phyloP scores from a whole-genome alignment of 768 basidiomycete genomes.

The Termitomyces titanicus region DNA sequence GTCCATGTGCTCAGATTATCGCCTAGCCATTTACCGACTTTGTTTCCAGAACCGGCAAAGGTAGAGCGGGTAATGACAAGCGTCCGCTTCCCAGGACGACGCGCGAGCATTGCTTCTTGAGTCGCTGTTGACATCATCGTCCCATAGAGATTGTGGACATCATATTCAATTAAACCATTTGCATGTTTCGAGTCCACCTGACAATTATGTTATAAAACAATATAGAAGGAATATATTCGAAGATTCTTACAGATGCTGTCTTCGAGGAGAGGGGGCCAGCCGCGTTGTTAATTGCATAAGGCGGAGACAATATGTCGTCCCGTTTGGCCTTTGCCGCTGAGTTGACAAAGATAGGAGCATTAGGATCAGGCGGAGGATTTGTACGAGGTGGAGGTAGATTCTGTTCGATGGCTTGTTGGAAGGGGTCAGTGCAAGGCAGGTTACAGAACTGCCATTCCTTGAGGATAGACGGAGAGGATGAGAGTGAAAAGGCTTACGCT shows the following conservation, averaged over 20 bases:
- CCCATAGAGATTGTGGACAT: constrained; percentile 66
- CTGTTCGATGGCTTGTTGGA: constrained; percentile 49
- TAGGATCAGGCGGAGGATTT: constrained; percentile 45
- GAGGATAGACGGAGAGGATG: neutral
- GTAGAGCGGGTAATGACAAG: constrained; percentile 73
- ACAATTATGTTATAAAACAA: neutral
- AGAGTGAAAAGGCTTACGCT: constrained; percentile 37
- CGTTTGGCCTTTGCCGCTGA: constrained; percentile 15
- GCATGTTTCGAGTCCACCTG: constrained; percentile 47
- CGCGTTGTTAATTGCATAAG: constrained; percentile 58
- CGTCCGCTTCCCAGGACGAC: constrained; percentile 57
- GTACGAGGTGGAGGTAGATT: constrained; percentile 52
- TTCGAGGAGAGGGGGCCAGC: constrained; percentile 48
- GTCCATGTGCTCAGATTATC: constrained; percentile 61
- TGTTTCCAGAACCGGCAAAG: constrained; percentile 62
- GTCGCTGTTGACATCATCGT: constrained; percentile 70
- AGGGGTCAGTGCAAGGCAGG: constrained; percentile 58
- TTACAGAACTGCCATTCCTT: constrained; percentile 49
- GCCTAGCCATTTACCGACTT: constrained; percentile 75
- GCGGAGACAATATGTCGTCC: constrained; percentile 45
- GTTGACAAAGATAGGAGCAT: constrained; percentile 48
- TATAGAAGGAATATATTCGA: neutral
- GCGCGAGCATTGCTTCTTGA: constrained; percentile 55
- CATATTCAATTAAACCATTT: constrained; percentile 58
- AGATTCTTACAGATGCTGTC: constrained; percentile 47